Evolutionary conservation across 108 stramenopile genomes (phyloP).

Genomic region (Nitzschia putrida): DNA sequence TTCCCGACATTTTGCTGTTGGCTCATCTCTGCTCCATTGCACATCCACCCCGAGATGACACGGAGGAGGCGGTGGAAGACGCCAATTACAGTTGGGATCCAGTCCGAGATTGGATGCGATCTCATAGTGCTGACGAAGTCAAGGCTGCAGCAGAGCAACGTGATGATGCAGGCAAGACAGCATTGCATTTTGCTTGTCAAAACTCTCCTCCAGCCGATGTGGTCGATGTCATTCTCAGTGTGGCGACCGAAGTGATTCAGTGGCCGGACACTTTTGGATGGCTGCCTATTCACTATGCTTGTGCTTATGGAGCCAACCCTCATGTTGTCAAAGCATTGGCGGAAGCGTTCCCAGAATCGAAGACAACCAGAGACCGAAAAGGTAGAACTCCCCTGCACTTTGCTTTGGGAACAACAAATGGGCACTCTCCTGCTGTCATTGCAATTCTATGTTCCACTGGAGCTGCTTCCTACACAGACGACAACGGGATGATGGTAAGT

Average conservation of each 20-base stretch:
- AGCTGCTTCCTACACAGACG: constrained; percentile 62
- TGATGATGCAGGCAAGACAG: constrained; percentile 64
- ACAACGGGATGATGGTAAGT: constrained; percentile 82
- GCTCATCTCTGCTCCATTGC: constrained; percentile 54
- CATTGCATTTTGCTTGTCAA: constrained; percentile 68
- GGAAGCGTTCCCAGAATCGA: constrained; percentile 64
- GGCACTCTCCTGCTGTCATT: constrained; percentile 44
- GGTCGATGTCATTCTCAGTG: constrained; percentile 50
- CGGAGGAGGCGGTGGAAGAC: constrained; percentile 25
- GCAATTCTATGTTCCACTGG: constrained; percentile 57
- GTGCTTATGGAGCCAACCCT: constrained; percentile 61
- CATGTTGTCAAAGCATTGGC: constrained; percentile 55
- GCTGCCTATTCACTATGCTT: constrained; percentile 82
- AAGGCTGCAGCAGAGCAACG: constrained; percentile 48
- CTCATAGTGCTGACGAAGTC: constrained; percentile 50
- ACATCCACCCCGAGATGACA: constrained; percentile 23
- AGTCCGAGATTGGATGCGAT: constrained; percentile 59
- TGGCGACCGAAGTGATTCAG: constrained; percentile 46
- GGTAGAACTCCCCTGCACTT: constrained; percentile 77
- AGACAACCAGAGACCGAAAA: constrained; percentile 61
- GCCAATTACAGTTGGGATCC: constrained; percentile 52
- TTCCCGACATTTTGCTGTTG: constrained; percentile 17
- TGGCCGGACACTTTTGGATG: constrained; percentile 78
- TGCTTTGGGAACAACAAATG: constrained; percentile 63
- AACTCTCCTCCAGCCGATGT: constrained; percentile 60